Evolutionary conservation across 179 eudicot genomes (phyloP), one percentile per base, ranked within the genome.

Genomic region (Spergularia azorica): DNA sequence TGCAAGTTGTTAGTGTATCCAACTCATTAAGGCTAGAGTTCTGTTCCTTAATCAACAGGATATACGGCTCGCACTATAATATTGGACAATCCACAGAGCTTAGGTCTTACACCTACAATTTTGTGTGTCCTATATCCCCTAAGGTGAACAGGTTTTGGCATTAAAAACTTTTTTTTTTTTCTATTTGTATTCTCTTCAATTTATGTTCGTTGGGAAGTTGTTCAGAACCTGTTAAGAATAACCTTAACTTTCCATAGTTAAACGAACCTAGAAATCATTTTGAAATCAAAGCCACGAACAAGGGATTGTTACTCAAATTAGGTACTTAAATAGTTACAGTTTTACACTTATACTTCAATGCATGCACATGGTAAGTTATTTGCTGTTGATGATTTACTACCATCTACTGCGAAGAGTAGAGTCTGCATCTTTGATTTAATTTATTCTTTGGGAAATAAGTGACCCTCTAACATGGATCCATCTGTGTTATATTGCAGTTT

Each of bases 401-500:
- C 20, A 55, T 26, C 8, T 43, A 2, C 52, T 7, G 12, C 26
- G 3, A 16, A 0, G 16, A 20, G 57, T 17, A 51, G 16, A 51
- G 3, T 50, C 2, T 67, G 36, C 20, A 39, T 36, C 21, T 3
- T 12, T 55, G 13, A 2, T 43, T 16, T 13, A 59, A 46, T n/a
- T 76, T 5, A 16, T 39, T 10, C 41, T 9, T 9, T 38, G 16
- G 41, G 58, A 46, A 52, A 62, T 67, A 9, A 18, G n/a, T n/a
- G n/a, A 52, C 9, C 11, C 63, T 65, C 38, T 59, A 17, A 73
- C 21, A 6, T 48, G 18, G 32, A 70, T 58, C 68, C 52, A 38
- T 71, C 64, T 55, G 17, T 38, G 8, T 81, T 39, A 48, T 75
- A 76, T 73, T 85, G 85, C 88, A 93, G 98, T 90, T 93, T 57